A percentile compares a stretch with the other conserved stretches of the same genome.
Conservation (phyloP, 2,329 filamentous ascomycete genomes). For the Fusarium multiceps region DNA sequence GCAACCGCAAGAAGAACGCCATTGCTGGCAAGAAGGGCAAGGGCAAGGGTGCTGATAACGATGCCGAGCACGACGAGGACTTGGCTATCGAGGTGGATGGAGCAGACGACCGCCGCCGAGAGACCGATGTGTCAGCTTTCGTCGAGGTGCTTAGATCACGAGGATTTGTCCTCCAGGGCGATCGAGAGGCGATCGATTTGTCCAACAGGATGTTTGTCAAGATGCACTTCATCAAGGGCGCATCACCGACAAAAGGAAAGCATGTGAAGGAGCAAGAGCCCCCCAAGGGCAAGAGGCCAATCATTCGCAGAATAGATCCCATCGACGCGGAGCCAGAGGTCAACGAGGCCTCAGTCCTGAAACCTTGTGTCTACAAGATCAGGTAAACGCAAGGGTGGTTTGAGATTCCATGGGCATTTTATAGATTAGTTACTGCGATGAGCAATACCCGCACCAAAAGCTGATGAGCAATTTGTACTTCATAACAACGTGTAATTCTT, state of each 20-base stretch:
- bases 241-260: conserved; percentile 79
- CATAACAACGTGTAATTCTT: conserved; percentile 27
- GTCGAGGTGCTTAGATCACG: conserved; percentile 82
- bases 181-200: conserved; percentile 76
- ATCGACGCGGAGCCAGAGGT: conserved; percentile 70
- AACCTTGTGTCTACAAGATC: conserved; percentile 96
- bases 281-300: conserved; percentile 64
- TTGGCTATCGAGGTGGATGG: conserved; percentile 79
- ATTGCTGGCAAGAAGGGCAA: conserved; percentile 60
- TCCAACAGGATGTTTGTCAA: conserved; percentile 98
- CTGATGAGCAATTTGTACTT: conserved; percentile 34
- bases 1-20: conserved; percentile 68
- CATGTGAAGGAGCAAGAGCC: conserved; percentile 70
- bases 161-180: conserved; percentile 84
- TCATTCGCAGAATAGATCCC: conserved; percentile 64
- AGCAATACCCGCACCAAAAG: conserved; percentile 33
- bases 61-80: conserved; percentile 64
- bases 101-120: conserved; percentile 69
- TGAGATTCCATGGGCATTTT: background rate
- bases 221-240: conserved; percentile 93
- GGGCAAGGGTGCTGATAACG: conserved; percentile 57
- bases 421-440: conserved; percentile 25
- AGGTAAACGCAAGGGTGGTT: conserved; percentile 60
- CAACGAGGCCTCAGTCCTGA: conserved; percentile 76
- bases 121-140: conserved; percentile 90